Base-by-base conservation (phyloP, 495 filamentous ascomycete species). In the Aspergillus incahuasiensis region DNA sequence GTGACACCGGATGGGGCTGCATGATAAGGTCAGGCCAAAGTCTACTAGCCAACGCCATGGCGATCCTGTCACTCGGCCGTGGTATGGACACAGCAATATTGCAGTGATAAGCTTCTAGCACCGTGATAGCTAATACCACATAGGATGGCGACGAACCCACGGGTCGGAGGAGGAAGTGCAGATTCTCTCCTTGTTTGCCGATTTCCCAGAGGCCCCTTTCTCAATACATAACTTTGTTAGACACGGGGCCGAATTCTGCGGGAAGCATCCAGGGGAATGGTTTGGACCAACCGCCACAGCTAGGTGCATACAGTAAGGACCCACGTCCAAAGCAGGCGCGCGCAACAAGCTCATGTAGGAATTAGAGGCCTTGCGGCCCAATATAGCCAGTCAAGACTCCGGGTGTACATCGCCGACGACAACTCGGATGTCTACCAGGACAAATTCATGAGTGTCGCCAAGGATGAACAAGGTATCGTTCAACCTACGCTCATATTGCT, bases 1-100 rank as follows among this genome's bases (percentile, higher is more conserved):
- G 89, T 2, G 95, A 99, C 70, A 90, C 89, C 0, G 94, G 94
- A 32, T 99, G 95, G 91, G 95, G 95, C 0, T 99, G 95, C 64
- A 99, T 99, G 95, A 97, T 99, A 60, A 79, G 95, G 61, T 96
- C 92, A 0, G 95, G 94, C 11, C 95, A 99, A 73, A 89, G 90
- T 61, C 75, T 99, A 15, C 75, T 99, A 30, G 94, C 92, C 34
- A 97, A 97, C 67, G 79, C 92, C 5, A 72, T 97, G 52, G 66
- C 79, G 11, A 79, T 87, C 20, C 70, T 92, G 35, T 76, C 76
- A 45, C 74, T 96, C 28, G 94, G 94, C 5, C 84, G 94, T 79
- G 88, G 90, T 91, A 82, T 56, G 54, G 54, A 51, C 40, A 19
- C 5, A 7, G 19, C 15, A 53, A 18, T n/a, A 6, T 19, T 25